Evolutionary conservation across 306 rosid genomes (phyloP).

Genomic region (Citrullus mucosospermus): DNA sequence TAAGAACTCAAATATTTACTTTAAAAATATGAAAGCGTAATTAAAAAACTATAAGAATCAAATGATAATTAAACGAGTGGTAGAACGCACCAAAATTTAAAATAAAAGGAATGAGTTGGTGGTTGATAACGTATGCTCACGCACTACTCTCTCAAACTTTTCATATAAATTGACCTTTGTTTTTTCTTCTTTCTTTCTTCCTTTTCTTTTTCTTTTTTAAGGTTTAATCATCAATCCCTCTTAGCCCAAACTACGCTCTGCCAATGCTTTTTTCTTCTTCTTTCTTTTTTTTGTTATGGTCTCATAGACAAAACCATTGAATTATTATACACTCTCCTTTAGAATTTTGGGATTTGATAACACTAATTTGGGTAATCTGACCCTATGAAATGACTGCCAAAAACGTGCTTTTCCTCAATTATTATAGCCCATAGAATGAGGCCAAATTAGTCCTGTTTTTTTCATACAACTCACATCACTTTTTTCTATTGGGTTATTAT

Average conservation of each 20-base stretch:
- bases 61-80: too few relatives aligned
- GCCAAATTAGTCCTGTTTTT: background rate
- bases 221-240: slow-evolving; percentile 1
- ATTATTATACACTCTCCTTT: background rate
- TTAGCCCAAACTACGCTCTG: slow-evolving; percentile 3
- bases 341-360: slow-evolving; percentile 8
- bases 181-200: background rate
- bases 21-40: too few relatives aligned
- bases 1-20: too few relatives aligned
- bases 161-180: background rate
- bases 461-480: background rate
- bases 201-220: background rate
- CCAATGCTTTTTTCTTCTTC: slow-evolving; percentile 2
- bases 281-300: background rate
- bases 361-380: background rate
- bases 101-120: background rate
- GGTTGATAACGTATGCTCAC: slow-evolving; percentile 1
- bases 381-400: background rate
- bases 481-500: background rate
- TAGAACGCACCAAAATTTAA: background rate
- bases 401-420: background rate
- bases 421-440: background rate
- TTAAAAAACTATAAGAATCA: too few relatives aligned
- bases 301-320: background rate
- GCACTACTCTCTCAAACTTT: background rate